A percentile compares a stretch with the other conserved stretches of the same genome.
Evolutionary conservation across 257 asterid species (phyloP).

Genomic region (Plantago major): DNA sequence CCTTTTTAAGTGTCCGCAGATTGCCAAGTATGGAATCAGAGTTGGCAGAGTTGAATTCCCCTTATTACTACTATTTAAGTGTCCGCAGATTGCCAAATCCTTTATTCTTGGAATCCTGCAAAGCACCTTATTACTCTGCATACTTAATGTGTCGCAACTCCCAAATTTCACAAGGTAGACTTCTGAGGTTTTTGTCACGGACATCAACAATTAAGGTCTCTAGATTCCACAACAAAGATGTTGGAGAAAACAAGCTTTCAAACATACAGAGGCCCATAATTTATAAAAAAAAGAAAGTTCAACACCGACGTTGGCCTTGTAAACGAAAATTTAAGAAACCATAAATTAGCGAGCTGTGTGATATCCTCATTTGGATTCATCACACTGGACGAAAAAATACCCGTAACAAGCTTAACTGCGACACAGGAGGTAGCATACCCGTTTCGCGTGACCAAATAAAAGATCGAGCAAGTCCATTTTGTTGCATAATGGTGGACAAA

Average conservation of each 20-base stretch:
- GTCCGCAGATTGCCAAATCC: slow-evolving; percentile 19
- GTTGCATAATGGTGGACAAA: too few relatives aligned
- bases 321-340: too few relatives aligned
- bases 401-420: background rate
- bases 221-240: slow-evolving; percentile 6
- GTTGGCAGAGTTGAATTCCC: too few relatives aligned
- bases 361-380: background rate
- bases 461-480: background rate
- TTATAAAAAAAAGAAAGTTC: too few relatives aligned
- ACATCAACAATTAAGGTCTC: background rate
- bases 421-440: background rate
- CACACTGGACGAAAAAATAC: background rate
- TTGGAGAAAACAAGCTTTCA: background rate
- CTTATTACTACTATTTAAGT: too few relatives aligned
- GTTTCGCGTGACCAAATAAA: background rate
- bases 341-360: slow-evolving; percentile 1
- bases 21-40: background rate
- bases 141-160: too few relatives aligned
- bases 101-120: slow-evolving; percentile 8
- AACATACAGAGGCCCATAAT: too few relatives aligned
- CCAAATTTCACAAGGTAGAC: background rate
- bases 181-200: background rate
- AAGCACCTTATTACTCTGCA: background rate
- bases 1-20: background rate
- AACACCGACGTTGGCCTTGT: too few relatives aligned